phyloP scores from a whole-genome alignment of 805 yeast genomes.

The Cyberlindnera bimundalis region DNA sequence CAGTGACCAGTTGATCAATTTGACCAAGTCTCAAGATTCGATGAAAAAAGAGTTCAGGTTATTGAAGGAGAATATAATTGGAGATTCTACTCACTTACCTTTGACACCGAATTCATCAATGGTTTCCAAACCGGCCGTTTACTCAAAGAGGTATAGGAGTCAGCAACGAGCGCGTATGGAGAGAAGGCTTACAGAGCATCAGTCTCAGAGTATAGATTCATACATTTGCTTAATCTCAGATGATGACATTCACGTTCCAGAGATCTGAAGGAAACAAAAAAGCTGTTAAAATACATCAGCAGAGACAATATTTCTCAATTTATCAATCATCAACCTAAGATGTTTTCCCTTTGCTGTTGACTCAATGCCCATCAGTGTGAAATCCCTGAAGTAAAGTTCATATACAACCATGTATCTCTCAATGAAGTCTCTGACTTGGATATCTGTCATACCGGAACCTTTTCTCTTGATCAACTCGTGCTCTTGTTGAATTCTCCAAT shows the following conservation, averaged over 20 bases:
- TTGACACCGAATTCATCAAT: conserved; percentile 2
- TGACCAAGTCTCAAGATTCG: background rate
- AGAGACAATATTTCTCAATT: conserved; percentile 14
- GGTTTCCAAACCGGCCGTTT: background rate
- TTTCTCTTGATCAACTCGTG: conserved; percentile 46
- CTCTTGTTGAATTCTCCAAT: conserved; percentile 75
- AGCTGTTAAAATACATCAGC: conserved; percentile 10
- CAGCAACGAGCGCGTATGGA: conserved; percentile 1
- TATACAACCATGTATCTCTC: conserved; percentile 87
- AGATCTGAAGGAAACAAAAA: background rate
- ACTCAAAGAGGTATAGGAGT: conserved; percentile 1
- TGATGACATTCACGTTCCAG: conserved; percentile 2
- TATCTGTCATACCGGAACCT: conserved; percentile 82
- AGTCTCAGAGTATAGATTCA: background rate
- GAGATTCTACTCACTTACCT: background rate
- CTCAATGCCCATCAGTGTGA: conserved; percentile 32
- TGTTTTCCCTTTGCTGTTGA: conserved; percentile 17
- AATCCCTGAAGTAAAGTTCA: conserved; percentile 54
- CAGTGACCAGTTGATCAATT: background rate
- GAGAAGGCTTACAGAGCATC: background rate
- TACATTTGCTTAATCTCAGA: conserved; percentile 15
- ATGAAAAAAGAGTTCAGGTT: conserved; percentile 1
- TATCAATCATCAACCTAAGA: conserved; percentile 18
- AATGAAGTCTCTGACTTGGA: conserved; percentile 63
- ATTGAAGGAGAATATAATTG: background rate